Conservation (phyloP, 768 basidiomycete genomes). For the Fibroporia radiculosa region DNA sequence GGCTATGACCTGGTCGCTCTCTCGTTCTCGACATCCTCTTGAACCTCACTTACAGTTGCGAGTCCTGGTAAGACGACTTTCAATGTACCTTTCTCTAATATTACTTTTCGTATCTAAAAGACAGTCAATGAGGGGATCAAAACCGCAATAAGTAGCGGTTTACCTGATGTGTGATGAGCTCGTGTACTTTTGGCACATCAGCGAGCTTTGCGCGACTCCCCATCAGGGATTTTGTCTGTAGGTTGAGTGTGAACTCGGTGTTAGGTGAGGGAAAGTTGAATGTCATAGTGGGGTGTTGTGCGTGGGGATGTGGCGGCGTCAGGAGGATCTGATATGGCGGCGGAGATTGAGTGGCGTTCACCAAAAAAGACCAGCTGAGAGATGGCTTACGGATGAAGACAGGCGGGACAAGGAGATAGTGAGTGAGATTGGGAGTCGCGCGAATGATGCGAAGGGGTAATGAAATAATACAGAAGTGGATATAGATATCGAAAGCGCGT, state of each 20-base stretch:
- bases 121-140: constrained; percentile 30
- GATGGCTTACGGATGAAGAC: constrained; percentile 48
- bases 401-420: constrained; percentile 74
- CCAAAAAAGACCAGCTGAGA: not conserved
- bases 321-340: constrained; percentile 43
- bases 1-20: constrained; percentile 7
- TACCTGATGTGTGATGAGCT: constrained; percentile 84
- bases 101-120: constrained; percentile 22
- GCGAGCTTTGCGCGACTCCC: constrained; percentile 96
- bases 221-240: constrained; percentile 86
- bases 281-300: constrained; percentile 49
- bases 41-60: constrained; percentile 26
- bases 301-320: constrained; percentile 51
- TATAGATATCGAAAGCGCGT: constrained; percentile 74
- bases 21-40: constrained; percentile 26
- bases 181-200: constrained; percentile 95
- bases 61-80: constrained; percentile 63
- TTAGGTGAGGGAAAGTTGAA: constrained; percentile 60
- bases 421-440: constrained; percentile 73
- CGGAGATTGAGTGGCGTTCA: constrained; percentile 1
- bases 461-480: constrained; percentile 81
- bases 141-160: constrained; percentile 31
- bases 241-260: constrained; percentile 70
- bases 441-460: constrained; percentile 78
- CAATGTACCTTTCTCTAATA: constrained; percentile 47